A percentile compares a stretch with the other conserved stretches of the same genome.
Evolutionary conservation across 2,329 filamentous ascomycete genomes (phyloP).

Genomic region (Trichoderma sp.): DNA sequence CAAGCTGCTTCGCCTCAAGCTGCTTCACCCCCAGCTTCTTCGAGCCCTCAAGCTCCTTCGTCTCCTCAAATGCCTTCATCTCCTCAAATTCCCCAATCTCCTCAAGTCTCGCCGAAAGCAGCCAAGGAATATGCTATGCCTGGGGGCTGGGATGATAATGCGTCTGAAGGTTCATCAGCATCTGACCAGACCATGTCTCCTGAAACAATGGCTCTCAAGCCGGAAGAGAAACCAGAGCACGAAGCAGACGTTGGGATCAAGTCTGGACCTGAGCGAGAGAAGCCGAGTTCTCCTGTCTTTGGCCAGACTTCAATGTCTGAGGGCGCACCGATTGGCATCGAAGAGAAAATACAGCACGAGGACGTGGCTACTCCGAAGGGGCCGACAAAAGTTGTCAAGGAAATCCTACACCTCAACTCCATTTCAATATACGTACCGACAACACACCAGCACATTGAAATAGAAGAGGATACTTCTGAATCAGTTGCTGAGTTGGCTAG

Average conservation of each 20-base stretch:
- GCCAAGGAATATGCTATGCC: constrained; percentile 47
- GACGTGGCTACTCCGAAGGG: constrained; percentile 56
- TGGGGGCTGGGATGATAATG: constrained; percentile 52
- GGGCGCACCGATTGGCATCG: neutral
- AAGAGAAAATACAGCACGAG: constrained; percentile 39
- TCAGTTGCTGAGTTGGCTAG: constrained; percentile 38
- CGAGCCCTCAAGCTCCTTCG: neutral
- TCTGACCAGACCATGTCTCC: constrained; percentile 25
- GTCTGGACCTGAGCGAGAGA: constrained; percentile 30
- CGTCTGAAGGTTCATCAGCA: constrained; percentile 26
- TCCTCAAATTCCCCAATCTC: neutral
- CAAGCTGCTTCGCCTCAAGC: neutral
- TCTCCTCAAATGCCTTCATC: neutral
- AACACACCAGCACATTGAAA: constrained; percentile 50
- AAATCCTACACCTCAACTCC: constrained; percentile 54
- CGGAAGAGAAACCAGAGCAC: constrained; percentile 21
- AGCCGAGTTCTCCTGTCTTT: constrained; percentile 38
- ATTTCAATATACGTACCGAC: constrained; percentile 61
- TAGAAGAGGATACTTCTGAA: constrained; percentile 39
- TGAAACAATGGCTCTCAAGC: constrained; percentile 19
- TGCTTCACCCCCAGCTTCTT: neutral
- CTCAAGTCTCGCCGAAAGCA: constrained; percentile 24
- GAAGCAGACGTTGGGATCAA: neutral
- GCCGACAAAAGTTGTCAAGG: constrained; percentile 59
- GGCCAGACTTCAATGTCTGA: constrained; percentile 33